Evolutionary conservation across 148 eudicot species (phyloP).

Genomic region (Pharnaceum exiguum): DNA sequence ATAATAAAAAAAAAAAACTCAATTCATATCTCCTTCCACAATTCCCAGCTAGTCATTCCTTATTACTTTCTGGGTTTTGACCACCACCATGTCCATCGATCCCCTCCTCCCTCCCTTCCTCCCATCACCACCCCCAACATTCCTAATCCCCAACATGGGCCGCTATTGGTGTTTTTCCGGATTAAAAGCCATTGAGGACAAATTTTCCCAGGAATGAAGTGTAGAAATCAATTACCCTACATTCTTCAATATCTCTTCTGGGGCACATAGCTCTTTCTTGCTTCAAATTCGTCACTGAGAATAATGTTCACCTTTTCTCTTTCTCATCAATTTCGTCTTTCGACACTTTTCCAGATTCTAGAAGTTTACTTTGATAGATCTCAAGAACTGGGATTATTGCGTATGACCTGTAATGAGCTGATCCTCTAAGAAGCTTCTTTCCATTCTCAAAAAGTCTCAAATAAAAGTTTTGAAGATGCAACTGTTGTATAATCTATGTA

Average conservation of each 20-base stretch:
- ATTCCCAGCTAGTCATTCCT: no score
- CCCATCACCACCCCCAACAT: no score
- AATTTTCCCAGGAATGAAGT: no score
- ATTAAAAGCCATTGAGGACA: no score
- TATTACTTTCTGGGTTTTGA: no score
- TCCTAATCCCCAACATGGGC: no score
- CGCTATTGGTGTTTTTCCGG: no score
- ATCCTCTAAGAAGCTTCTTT: neutral
- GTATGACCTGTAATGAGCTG: slow-evolving; percentile 42
- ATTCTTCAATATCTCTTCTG: slow-evolving; percentile 73
- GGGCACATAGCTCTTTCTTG: slow-evolving; percentile 77
- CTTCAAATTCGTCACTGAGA: slow-evolving; percentile 79
- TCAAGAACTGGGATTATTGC: slow-evolving; percentile 74
- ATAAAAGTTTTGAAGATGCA: no score
- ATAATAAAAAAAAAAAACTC: no score
- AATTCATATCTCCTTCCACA: no score
- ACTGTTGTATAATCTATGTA: neutral
- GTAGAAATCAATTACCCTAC: slow-evolving; percentile 87
- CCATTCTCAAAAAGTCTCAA: neutral
- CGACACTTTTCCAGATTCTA: slow-evolving; percentile 61
- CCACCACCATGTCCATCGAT: no score
- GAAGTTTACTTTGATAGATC: slow-evolving; percentile 69
- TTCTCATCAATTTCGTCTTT: slow-evolving; percentile 68
- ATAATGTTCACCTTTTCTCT: slow-evolving; percentile 60
- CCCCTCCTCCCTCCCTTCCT: no score